phyloP scores from a whole-genome alignment of 1,284 basidiomycete genomes.

The Apiotrichum mycotoxinovorans region DNA sequence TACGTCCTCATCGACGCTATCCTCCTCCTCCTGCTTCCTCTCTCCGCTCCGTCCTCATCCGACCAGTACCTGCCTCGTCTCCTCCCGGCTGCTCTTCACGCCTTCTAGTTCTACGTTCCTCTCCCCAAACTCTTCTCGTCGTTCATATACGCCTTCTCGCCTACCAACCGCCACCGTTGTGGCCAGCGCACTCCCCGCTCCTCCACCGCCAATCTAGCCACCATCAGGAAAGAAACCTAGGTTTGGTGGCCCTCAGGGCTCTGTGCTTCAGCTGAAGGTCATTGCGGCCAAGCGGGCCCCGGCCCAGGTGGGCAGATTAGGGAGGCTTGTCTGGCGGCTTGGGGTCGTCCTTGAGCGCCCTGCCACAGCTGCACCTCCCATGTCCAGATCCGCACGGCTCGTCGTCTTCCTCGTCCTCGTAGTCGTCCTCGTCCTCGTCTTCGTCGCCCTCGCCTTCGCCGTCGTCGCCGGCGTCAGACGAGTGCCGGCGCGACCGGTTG shows the following conservation, averaged over 20 bases:
- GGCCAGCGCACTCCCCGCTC: constrained; percentile 11
- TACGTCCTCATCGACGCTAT: background rate
- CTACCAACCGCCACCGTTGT: constrained; percentile 4
- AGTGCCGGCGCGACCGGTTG: constrained; percentile 20
- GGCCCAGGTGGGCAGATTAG: background rate
- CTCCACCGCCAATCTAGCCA: constrained; percentile 7
- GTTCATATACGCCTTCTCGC: background rate
- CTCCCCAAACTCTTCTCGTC: background rate
- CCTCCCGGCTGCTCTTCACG: background rate
- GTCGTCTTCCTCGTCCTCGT: constrained; percentile 6
- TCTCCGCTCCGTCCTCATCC: background rate
- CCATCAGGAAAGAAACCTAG: no score
- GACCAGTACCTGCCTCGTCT: no score
- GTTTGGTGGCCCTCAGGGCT: background rate
- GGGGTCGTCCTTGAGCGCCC: constrained; percentile 9
- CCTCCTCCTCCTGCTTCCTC: background rate
- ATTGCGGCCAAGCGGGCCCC: background rate
- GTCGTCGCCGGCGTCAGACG: constrained; percentile 4
- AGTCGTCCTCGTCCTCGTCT: constrained; percentile 12
- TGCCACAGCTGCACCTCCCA: constrained; percentile 13
- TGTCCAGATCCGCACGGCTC: constrained; percentile 3
- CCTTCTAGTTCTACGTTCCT: background rate
- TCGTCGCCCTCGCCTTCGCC: constrained; percentile 13
- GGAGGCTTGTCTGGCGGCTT: constrained; percentile 9
- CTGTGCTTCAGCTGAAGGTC: background rate